Conservation (phyloP, 768 basidiomycete genomes). For the Chalciporus pseudorubinellus region DNA sequence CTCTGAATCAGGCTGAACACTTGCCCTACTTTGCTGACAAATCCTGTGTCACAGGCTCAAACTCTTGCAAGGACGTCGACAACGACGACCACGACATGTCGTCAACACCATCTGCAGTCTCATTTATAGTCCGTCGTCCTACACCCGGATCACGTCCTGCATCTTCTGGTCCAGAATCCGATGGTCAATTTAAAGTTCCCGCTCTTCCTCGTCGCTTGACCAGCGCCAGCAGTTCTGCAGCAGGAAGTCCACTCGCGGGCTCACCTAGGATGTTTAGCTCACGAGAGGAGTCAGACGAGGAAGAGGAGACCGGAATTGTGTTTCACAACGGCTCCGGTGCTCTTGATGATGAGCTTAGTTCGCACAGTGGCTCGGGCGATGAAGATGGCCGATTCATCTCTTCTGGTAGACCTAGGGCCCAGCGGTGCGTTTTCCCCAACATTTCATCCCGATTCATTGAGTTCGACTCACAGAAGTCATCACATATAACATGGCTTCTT, state of each 20-base stretch:
- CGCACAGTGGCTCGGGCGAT: constrained; percentile 50
- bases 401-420: constrained; percentile 69
- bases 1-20: no score
- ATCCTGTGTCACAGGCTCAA: neutral
- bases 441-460: constrained; percentile 30
- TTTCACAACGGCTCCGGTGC: constrained; percentile 19
- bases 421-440: constrained; percentile 72
- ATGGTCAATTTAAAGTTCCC: constrained; percentile 55
- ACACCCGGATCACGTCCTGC: constrained; percentile 61
- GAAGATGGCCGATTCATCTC: constrained; percentile 64
- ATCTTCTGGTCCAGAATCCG: constrained; percentile 65
- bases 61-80: neutral
- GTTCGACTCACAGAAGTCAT: constrained; percentile 73
- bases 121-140: constrained; percentile 84
- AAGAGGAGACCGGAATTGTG: constrained; percentile 24
- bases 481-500: constrained; percentile 3
- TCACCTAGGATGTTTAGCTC: constrained; percentile 41
- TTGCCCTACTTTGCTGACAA: neutral
- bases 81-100: constrained; percentile 15
- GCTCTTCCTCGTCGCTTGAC: constrained; percentile 58
- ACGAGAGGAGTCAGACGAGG: constrained; percentile 28
- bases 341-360: constrained; percentile 29
- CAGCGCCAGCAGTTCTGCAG: constrained; percentile 37
- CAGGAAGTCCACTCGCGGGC: constrained; percentile 56
- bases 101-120: constrained; percentile 49